Conservation (phyloP, 1,284 basidiomycete species). For the Rhodotorula glutinis region DNA sequence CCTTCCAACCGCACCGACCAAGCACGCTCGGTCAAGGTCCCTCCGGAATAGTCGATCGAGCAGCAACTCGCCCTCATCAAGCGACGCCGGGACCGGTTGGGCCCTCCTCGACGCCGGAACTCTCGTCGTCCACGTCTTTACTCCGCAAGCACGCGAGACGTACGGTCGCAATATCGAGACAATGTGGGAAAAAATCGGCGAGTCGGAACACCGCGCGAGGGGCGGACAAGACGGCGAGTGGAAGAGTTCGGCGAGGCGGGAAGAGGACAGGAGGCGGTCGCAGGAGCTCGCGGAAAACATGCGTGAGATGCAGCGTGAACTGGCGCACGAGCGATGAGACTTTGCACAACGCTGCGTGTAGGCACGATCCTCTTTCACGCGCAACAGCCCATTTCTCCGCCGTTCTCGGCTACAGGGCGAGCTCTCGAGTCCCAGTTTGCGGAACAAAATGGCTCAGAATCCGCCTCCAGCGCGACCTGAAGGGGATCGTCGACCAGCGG, state of each 20-base stretch:
- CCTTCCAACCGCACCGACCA: constrained; percentile 24
- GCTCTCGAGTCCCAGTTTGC: too few relatives aligned
- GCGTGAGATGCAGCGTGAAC: not conserved
- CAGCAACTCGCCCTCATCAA: constrained; percentile 3
- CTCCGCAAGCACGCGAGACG: constrained; percentile 35
- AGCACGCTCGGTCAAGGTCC: constrained; percentile 29
- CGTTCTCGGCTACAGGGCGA: too few relatives aligned
- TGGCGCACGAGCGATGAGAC: too few relatives aligned
- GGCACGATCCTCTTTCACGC: too few relatives aligned
- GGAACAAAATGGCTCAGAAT: too few relatives aligned
- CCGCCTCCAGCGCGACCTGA: constrained; percentile 90
- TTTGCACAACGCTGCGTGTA: too few relatives aligned
- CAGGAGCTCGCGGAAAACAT: constrained; percentile 1
- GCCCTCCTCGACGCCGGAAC: constrained; percentile 42
- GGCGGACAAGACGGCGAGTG: constrained; percentile 3
- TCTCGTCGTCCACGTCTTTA: constrained; percentile 44
- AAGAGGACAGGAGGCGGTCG: not conserved
- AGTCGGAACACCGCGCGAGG: not conserved
- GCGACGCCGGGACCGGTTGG: constrained; percentile 38
- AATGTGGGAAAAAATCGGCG: constrained; percentile 33
- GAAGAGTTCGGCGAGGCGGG: not conserved
- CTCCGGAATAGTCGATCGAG: constrained; percentile 2
- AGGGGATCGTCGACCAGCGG: constrained; percentile 86
- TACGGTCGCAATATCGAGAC: constrained; percentile 40
- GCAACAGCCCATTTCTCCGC: too few relatives aligned